Conservation (phyloP, 805 yeast species). For the Limtongia smithiae region DNA sequence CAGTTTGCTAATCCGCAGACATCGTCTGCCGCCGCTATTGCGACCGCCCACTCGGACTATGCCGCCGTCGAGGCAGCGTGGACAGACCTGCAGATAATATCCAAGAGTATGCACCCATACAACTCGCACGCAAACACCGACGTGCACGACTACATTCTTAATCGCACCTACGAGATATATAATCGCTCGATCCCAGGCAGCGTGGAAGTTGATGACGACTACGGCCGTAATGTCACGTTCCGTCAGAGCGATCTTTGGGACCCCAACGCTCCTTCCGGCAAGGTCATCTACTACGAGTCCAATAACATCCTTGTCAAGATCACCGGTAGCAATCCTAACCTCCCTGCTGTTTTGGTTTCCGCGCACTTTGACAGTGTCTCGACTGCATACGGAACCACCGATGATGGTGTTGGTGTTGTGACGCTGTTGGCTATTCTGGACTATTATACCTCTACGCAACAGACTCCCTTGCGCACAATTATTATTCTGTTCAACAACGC, state of each 20-base stretch:
- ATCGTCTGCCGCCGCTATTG: conserved; percentile 23
- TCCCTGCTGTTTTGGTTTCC: conserved; percentile 69
- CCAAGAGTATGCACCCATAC: conserved; percentile 70
- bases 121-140: conserved; percentile 70
- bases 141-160: conserved; percentile 63
- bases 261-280: conserved; percentile 40
- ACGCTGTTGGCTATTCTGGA: conserved; percentile 69
- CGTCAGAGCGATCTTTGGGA: conserved; percentile 45
- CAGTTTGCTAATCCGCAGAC: conserved; percentile 29
- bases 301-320: conserved; percentile 75
- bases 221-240: conserved; percentile 45
- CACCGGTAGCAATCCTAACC: conserved; percentile 54
- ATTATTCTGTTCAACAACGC: conserved; percentile 83
- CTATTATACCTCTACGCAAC: conserved; percentile 38
- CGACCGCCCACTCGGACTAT: conserved; percentile 26
- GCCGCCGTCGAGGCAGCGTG: conserved; percentile 46
- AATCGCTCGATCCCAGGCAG: conserved; percentile 32
- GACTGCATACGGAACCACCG: conserved; percentile 79
- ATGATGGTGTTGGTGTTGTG: conserved; percentile 87
- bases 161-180: conserved; percentile 43
- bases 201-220: conserved; percentile 42
- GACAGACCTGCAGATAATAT: conserved; percentile 68
- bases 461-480: conserved; percentile 62
- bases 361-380: conserved; percentile 83
- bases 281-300: conserved; percentile 74